Conservation (phyloP, 2,329 filamentous ascomycete genomes). For the Ploettnerulaceae sp. region DNA sequence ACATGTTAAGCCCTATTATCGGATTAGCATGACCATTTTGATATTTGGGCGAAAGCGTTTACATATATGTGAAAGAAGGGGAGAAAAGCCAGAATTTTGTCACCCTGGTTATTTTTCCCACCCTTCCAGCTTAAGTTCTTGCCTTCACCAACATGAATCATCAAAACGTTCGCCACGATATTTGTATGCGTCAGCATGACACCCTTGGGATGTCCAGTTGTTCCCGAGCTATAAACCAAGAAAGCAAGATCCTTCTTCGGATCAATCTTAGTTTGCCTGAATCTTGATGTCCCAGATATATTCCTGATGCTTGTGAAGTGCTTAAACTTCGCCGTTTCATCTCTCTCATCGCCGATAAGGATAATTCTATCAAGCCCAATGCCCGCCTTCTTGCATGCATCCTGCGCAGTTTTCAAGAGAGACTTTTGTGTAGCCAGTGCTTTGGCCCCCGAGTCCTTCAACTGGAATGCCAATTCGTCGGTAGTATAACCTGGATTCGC, state of each 20-base stretch:
- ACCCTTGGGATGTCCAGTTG: slow-evolving; percentile 86
- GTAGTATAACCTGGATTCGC: slow-evolving; percentile 85
- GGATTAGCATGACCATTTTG: slow-evolving; percentile 6
- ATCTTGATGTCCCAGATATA: slow-evolving; percentile 53
- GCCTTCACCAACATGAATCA: slow-evolving; percentile 49
- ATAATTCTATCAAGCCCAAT: slow-evolving; percentile 69
- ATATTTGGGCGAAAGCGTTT: slow-evolving; percentile 12
- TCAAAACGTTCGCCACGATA: slow-evolving; percentile 68
- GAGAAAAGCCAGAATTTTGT: slow-evolving; percentile 71
- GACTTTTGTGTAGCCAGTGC: slow-evolving; percentile 69
- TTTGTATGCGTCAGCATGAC: slow-evolving; percentile 83
- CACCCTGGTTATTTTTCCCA: slow-evolving; percentile 56
- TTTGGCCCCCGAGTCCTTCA: slow-evolving; percentile 71
- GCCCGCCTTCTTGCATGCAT: slow-evolving; percentile 65
- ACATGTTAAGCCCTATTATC: slow-evolving; percentile 57
- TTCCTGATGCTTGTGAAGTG: slow-evolving; percentile 71
- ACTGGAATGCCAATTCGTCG: slow-evolving; percentile 78
- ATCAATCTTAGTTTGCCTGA: slow-evolving; percentile 57
- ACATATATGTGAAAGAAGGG: slow-evolving; percentile 93
- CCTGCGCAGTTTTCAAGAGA: slow-evolving; percentile 57
- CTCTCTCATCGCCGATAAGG: slow-evolving; percentile 65
- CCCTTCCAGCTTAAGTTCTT: slow-evolving; percentile 53
- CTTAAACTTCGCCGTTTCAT: slow-evolving; percentile 54
- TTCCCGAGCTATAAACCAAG: slow-evolving; percentile 83
- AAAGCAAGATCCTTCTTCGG: slow-evolving; percentile 73